Conservation (phyloP, 2,329 filamentous ascomycete species). For the Ascochyta lentis region DNA sequence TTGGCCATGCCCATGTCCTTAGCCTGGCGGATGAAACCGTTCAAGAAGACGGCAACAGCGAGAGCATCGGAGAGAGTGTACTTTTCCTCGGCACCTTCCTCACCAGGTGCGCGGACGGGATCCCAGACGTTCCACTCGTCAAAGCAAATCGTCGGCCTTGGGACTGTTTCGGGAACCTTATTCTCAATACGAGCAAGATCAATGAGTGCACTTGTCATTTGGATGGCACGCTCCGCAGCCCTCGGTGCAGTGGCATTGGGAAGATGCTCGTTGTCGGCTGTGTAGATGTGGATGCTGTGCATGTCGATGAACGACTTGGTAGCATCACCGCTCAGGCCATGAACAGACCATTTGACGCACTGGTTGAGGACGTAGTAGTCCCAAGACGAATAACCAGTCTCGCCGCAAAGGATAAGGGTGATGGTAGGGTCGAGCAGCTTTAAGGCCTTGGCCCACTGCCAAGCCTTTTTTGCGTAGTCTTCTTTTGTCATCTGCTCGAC, state of each 20-base stretch:
- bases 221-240: conserved; percentile 75
- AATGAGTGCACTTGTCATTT: conserved; percentile 71
- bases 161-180: conserved; percentile 63
- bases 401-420: conserved; percentile 75
- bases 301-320: conserved; percentile 70
- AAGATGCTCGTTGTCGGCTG: conserved; percentile 59
- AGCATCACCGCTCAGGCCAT: conserved; percentile 56
- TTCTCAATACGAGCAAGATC: conserved; percentile 77
- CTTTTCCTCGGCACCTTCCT: conserved; percentile 72
- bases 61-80: conserved; percentile 77
- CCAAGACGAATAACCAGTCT: conserved; percentile 73
- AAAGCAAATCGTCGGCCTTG: conserved; percentile 75
- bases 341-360: conserved; percentile 63
- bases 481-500: conserved; percentile 73
- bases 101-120: conserved; percentile 72
- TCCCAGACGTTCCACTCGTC: conserved; percentile 90
- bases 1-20: conserved; percentile 78
- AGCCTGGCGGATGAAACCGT: conserved; percentile 76
- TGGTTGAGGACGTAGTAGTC: conserved; percentile 76
- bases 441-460: conserved; percentile 75
- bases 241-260: conserved; percentile 62
- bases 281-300: conserved; percentile 84
- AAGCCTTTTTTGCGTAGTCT: conserved; percentile 71
- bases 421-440: conserved; percentile 75
- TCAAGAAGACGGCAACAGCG: conserved; percentile 77